Percentiles rank a stretch among this genome's conserved stretches.
Evolutionary conservation across 805 yeast species (phyloP).

Genomic region (Cyberlindnera japonica): DNA sequence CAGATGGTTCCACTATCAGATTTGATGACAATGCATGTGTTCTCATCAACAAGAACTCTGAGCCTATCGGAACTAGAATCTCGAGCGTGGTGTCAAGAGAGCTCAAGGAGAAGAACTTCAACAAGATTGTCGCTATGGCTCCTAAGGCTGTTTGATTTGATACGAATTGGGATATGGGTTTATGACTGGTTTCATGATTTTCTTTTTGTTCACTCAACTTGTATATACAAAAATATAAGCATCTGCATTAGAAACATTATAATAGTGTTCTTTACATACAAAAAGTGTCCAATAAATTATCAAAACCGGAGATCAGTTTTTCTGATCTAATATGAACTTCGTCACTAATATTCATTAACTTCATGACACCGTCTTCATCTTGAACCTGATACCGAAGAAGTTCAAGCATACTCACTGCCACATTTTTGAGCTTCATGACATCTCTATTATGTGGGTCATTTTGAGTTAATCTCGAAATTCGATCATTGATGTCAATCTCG

Average conservation of each 20-base stretch:
- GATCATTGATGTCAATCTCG: constrained; percentile 21
- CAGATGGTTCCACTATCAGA: constrained; percentile 81
- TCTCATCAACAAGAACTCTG: constrained; percentile 84
- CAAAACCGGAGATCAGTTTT: constrained; percentile 10
- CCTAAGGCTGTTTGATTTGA: constrained; percentile 61
- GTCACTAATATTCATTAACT: constrained; percentile 14
- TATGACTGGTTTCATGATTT: constrained; percentile 7
- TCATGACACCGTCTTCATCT: constrained; percentile 12
- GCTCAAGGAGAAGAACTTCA: constrained; percentile 74
- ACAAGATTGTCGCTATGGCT: constrained; percentile 85
- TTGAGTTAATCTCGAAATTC: constrained; percentile 14
- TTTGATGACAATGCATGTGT: constrained; percentile 98
- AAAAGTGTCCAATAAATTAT: constrained; percentile 18
- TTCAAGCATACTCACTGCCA: constrained; percentile 16
- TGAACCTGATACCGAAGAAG: constrained; percentile 16
- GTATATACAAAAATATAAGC: constrained; percentile 8
- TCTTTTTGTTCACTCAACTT: constrained; percentile 2
- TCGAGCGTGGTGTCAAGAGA: constrained; percentile 89
- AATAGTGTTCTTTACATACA: no score
- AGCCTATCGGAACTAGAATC: constrained; percentile 93
- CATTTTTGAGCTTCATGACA: constrained; percentile 19
- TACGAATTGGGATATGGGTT: constrained; percentile 1
- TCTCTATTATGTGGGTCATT: constrained; percentile 12
- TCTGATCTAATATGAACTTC: constrained; percentile 12
- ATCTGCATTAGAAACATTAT: no score